phyloP scores from a whole-genome alignment of 108 stramenopile species.

The Bacterosira constricta region DNA sequence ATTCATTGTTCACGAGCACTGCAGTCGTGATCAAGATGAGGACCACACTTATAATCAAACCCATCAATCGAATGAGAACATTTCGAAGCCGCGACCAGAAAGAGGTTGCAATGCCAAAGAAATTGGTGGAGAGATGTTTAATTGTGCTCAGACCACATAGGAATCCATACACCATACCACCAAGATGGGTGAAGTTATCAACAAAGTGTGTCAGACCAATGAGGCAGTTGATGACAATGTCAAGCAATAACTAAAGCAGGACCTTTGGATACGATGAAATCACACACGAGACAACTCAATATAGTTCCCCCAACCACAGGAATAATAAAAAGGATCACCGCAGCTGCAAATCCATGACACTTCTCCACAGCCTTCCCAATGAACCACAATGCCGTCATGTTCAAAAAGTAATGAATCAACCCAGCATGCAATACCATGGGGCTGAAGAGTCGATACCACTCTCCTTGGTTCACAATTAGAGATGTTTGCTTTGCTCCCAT shows the following conservation, averaged over 20 bases:
- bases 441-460: conserved; percentile 87
- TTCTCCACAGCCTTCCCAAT: conserved; percentile 91
- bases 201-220: conserved; percentile 88
- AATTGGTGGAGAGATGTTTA: conserved; percentile 66
- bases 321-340: conserved; percentile 77
- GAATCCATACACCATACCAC: conserved; percentile 86
- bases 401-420: conserved; percentile 91
- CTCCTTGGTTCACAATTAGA: conserved; percentile 83
- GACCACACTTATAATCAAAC: conserved; percentile 70
- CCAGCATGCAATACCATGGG: conserved; percentile 96
- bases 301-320: conserved; percentile 90
- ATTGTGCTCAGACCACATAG: conserved; percentile 79
- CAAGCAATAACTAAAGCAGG: conserved; percentile 71
- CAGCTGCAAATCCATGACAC: conserved; percentile 74
- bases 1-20: conserved; percentile 67
- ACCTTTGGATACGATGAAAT: too few relatives aligned
- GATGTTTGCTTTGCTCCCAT: conserved; percentile 86
- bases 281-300: conserved; percentile 82
- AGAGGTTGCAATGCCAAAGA: conserved; percentile 64
- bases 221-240: conserved; percentile 81
- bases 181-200: conserved; percentile 90
- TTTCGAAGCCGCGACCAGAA: conserved; percentile 33
- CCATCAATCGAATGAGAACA: conserved; percentile 62
- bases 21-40: conserved; percentile 69
- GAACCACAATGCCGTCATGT: conserved; percentile 89